Conservation (phyloP, 2,329 filamentous ascomycete genomes). For the Paecilomyces variotii region DNA sequence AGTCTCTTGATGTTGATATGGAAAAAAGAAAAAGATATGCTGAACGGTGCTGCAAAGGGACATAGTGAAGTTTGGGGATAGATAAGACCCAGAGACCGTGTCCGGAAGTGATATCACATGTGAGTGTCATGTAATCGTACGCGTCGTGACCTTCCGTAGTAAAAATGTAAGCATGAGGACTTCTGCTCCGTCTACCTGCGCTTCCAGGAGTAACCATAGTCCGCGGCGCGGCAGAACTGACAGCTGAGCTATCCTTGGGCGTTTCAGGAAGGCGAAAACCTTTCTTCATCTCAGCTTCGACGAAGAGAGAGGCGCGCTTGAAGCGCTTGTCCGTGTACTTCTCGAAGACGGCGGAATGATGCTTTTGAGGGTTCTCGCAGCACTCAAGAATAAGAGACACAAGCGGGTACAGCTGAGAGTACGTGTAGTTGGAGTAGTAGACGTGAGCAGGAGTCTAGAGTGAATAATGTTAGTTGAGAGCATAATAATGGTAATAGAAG, state of each 20-base stretch:
- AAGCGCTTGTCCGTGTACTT: slow-evolving; percentile 87
- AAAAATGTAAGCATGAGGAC: background rate
- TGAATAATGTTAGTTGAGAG: slow-evolving; percentile 11
- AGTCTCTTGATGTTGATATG: slow-evolving; percentile 9
- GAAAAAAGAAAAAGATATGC: background rate
- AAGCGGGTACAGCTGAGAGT: slow-evolving; percentile 69
- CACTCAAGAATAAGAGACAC: slow-evolving; percentile 77
- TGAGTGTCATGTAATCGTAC: background rate
- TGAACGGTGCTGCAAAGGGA: background rate
- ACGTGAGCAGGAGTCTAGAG: slow-evolving; percentile 69
- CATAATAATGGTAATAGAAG: background rate
- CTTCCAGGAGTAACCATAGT: slow-evolving; percentile 12
- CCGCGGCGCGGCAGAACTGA: slow-evolving; percentile 7
- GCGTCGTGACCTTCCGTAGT: background rate
- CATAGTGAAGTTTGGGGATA: background rate
- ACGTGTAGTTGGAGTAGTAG: slow-evolving; percentile 91
- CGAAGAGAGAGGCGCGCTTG: slow-evolving; percentile 74
- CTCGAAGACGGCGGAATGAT: slow-evolving; percentile 80
- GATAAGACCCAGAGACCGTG: background rate
- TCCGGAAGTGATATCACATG: background rate
- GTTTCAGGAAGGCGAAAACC: slow-evolving; percentile 46
- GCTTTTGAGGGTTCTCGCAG: slow-evolving; percentile 69
- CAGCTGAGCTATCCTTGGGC: slow-evolving; percentile 9
- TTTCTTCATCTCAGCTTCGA: slow-evolving; percentile 63
- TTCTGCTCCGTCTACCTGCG: slow-evolving; percentile 7